phyloP scores from a whole-genome alignment of 208 protist genomes.

The Trypanosoma platydactyli region DNA sequence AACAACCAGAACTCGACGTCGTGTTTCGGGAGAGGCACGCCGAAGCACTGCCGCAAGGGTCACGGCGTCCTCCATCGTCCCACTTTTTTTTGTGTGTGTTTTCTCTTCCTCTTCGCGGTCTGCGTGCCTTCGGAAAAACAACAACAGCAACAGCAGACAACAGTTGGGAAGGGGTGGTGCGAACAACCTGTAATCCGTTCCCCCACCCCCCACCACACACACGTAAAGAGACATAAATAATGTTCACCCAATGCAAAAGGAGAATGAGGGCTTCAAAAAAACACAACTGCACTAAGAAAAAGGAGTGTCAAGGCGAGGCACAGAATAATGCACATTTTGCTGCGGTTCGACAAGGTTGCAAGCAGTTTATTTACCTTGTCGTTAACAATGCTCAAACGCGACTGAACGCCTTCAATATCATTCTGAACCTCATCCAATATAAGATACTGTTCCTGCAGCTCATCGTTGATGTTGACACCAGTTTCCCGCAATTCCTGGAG shows the following conservation, averaged over 20 bases:
- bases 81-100: too few relatives aligned
- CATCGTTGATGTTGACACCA: constrained; percentile 75
- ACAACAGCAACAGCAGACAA: neutral
- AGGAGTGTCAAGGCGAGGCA: constrained; percentile 14
- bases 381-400: constrained; percentile 68
- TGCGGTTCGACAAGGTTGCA: constrained; percentile 78
- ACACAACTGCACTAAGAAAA: constrained; percentile 17
- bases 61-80: constrained; percentile 24
- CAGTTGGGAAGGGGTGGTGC: neutral
- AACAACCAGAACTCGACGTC: constrained; percentile 25
- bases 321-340: constrained; percentile 79
- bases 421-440: constrained; percentile 67
- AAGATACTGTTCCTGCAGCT: constrained; percentile 65
- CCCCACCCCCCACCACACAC: neutral
- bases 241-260: neutral
- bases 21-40: constrained; percentile 24
- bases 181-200: neutral
- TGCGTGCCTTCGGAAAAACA: neutral
- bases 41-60: constrained; percentile 18
- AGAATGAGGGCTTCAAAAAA: constrained; percentile 18
- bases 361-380: constrained; percentile 83
- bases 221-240: neutral
- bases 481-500: constrained; percentile 79
- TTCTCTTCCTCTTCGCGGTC: too few relatives aligned
- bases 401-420: constrained; percentile 63